phyloP scores from a whole-genome alignment of 2,329 filamentous ascomycete species.

The Stagonosporopsis tanaceti region DNA sequence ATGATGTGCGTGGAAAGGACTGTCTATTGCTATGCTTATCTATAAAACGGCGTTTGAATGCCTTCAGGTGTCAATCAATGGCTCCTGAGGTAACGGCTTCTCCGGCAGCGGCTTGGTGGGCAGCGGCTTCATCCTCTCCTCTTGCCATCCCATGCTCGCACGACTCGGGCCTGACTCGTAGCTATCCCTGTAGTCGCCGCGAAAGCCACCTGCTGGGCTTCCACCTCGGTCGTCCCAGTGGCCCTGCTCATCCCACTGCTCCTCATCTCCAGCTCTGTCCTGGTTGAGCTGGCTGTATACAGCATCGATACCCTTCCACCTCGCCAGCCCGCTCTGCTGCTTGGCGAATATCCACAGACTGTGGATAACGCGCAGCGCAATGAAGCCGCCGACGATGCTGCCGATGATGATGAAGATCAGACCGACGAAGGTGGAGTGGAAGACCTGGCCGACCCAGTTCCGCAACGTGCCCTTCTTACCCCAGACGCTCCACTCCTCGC shows the following conservation, averaged over 20 bases:
- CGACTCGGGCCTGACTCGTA: constrained; percentile 29
- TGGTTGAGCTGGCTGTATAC: constrained; percentile 42
- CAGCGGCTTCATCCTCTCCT: constrained; percentile 36
- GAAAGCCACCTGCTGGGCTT: constrained; percentile 21
- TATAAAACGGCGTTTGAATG: background rate
- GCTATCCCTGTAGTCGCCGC: constrained; percentile 35
- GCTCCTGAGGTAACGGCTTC: constrained; percentile 45
- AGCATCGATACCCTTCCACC: constrained; percentile 46
- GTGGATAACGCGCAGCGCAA: constrained; percentile 31
- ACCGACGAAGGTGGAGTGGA: constrained; percentile 37
- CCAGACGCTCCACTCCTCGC: constrained; percentile 41
- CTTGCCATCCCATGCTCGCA: constrained; percentile 23
- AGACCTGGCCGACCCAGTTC: constrained; percentile 33
- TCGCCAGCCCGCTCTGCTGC: constrained; percentile 39
- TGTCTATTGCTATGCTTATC: background rate
- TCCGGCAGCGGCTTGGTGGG: constrained; percentile 46
- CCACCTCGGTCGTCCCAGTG: background rate
- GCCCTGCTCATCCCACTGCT: constrained; percentile 23
- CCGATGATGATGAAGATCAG: constrained; percentile 33
- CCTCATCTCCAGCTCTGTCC: constrained; percentile 33
- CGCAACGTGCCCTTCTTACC: constrained; percentile 44
- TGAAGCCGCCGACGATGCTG: constrained; percentile 26
- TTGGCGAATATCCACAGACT: constrained; percentile 30
- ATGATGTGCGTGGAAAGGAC: background rate
- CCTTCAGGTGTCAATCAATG: constrained; percentile 41